Evolutionary conservation across 768 basidiomycete genomes (phyloP), one percentile per base, ranked within the genome.

Genomic region (Ramaria rubella): DNA sequence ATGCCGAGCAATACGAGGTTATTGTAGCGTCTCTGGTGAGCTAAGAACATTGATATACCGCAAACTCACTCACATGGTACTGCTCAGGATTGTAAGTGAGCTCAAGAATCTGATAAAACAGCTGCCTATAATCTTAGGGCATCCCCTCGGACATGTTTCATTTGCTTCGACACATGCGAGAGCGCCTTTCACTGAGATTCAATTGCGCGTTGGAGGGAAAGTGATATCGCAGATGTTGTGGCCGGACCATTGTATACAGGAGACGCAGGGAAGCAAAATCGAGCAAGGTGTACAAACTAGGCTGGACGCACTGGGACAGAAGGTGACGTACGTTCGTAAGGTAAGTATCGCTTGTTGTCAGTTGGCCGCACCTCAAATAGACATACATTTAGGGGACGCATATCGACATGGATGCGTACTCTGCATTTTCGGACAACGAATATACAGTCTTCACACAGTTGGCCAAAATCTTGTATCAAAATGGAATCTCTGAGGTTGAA

Each of bases 161-260:
- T 94, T 93, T 68, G 81, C 81, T 2, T 75, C 75, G 60, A 64
- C 71, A 33, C 73, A 87, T 72, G 14, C 72, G 66, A 68, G 60
- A 56, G 53, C 72, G 11, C 72, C 73, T n/a, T 76, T 74, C 43
- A 73, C 59, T 58, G 69, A 71, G 62, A 65, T 76, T 64, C 36
- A 61, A 55, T 33, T 59, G 15, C 45, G 64, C 33, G 36, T 52
- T 5, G 34, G 57, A 36, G 55, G 55, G 6, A 52, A 54, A 43
- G 70, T 71, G 33, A 61, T 70, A 58, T 66, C 75, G 40, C 86
- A 87, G 67, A 77, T 80, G 26, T 70, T 92, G 30, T 93, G 90
- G 90, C 90, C 90, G 0, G 82, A 81, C 60, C 90, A 92, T 66
- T 91, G 90, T 62, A 77, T 90, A 23, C 79, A 78, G 52, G 73